Evolutionary conservation across 768 basidiomycete genomes (phyloP).

Genomic region (Calvatia gigantea): DNA sequence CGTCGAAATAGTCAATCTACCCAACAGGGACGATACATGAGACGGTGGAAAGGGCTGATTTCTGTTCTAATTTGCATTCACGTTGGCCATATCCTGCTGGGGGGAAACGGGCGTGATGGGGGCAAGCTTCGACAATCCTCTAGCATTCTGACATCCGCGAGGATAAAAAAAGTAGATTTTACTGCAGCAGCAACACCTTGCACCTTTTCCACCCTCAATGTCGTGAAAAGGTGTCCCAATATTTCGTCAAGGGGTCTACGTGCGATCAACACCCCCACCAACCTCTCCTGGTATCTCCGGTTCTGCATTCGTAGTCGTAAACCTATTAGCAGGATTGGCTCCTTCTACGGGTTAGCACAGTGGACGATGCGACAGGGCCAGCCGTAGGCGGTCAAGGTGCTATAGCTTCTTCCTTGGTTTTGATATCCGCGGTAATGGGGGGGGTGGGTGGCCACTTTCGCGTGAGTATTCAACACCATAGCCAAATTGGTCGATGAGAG

Average conservation of each 20-base stretch:
- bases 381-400: conserved; percentile 16
- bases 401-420: conserved; percentile 14
- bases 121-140: conserved; percentile 17
- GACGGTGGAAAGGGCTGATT: conserved; percentile 18
- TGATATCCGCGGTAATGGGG: conserved; percentile 18
- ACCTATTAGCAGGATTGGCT: conserved; percentile 24
- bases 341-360: conserved; percentile 24
- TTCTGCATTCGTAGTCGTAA: conserved; percentile 40
- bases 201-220: conserved; percentile 51
- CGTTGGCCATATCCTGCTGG: conserved; percentile 15
- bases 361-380: conserved; percentile 7
- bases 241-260: too few species aligned
- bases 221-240: conserved; percentile 32
- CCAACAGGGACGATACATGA: conserved; percentile 13
- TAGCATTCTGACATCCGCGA: too few species aligned
- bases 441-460: not conserved
- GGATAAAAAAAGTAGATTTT: too few species aligned
- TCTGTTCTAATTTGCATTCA: conserved; percentile 13
- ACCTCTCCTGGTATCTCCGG: conserved; percentile 11
- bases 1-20: conserved; percentile 17
- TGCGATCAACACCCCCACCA: not conserved
- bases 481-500: conserved; percentile 15
- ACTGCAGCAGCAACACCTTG: conserved; percentile 44
- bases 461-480: conserved; percentile 10
- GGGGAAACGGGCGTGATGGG: conserved; percentile 17